phyloP scores from a whole-genome alignment of 805 yeast species.

The Lipomyces spencermartinsiae region DNA sequence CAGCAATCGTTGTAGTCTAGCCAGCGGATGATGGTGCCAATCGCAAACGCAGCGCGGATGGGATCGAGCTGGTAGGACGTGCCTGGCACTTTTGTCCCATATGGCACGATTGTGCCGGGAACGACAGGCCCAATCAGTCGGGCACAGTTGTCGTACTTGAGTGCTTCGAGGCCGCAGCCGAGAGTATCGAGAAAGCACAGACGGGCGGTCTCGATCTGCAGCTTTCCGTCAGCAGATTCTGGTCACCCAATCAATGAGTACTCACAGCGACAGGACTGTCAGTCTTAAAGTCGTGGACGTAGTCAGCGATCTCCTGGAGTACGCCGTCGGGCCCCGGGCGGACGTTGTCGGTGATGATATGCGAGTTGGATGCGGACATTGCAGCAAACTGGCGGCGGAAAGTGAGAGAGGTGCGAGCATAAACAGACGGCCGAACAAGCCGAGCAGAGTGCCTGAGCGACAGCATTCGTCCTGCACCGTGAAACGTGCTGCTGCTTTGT shows the following conservation, averaged over 20 bases:
- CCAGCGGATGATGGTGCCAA: conserved; percentile 66
- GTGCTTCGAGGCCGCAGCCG: conserved; percentile 67
- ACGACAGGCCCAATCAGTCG: conserved; percentile 61
- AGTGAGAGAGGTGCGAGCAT: conserved; percentile 5
- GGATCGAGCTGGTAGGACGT: conserved; percentile 60
- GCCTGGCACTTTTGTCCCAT: conserved; percentile 63
- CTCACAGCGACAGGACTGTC: conserved; percentile 53
- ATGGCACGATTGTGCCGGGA: conserved; percentile 61
- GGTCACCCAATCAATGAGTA: background rate
- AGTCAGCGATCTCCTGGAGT: conserved; percentile 56
- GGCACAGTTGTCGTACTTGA: conserved; percentile 58
- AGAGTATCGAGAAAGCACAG: conserved; percentile 62
- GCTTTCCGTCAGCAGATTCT: background rate
- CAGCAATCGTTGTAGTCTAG: conserved; percentile 68
- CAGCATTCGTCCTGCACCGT: background rate
- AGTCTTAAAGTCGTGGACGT: conserved; percentile 55
- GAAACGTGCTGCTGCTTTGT: no score
- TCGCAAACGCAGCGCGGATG: conserved; percentile 62
- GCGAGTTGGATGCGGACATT: conserved; percentile 14
- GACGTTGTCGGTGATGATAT: conserved; percentile 52
- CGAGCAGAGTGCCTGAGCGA: conserved; percentile 5
- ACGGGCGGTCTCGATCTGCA: conserved; percentile 55
- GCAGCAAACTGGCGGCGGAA: conserved; percentile 14
- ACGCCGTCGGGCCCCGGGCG: conserved; percentile 61
- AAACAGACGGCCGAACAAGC: background rate